Base-by-base conservation (phyloP, 495 filamentous ascomycete genomes). In the Cairneyella variabilis region DNA sequence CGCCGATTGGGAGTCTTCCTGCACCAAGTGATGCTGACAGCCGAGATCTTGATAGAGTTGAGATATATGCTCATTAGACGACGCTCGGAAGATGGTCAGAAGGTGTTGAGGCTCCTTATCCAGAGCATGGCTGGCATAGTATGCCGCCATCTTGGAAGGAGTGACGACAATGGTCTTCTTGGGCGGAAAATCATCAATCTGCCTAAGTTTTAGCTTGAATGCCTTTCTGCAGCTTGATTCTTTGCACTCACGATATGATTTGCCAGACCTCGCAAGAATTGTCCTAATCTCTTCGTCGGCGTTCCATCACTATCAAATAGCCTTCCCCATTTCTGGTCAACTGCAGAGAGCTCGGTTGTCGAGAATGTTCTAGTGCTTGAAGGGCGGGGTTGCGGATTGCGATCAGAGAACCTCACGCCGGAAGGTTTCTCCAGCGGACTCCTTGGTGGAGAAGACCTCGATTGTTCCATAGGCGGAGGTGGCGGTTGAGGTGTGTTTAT, bases 1-100 rank as follows among this genome's bases (percentile, higher is more conserved):
- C 48, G 75, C 68, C 42, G 80, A 74, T 11, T 74, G 72, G 14
- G 76, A 59, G 26, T 77, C 71, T 20, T 75, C 69, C 56, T 90
- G 91, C 1, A 95, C 78, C 11, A 95, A 77, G 67, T 91, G 87
- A 62, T 95, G 90, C 59, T 92, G 78, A 58, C 85, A 91, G 18
- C 78, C 77, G 11, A 96, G 73, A 32, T 87, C 85, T 41, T 83
- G 78, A 64, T 89, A 96, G 48, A 96, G 71, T 26, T 80, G 80
- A 2, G 83, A 87, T 17, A 91, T 64, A 42, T 64, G 59, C 37
- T 62, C 58, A 23, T 51, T 51, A 6, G 63, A 59, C 36, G 66
- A 65, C 23, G 64, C 59, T 40, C 58, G 60, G 62, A 85, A 83
- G 48, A 84, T 58, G 73, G 66, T 63, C 43, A 64, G 26, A 58